Evolutionary conservation across 441 rosid genomes (phyloP), one percentile per base, ranked within the genome.

Genomic region (Codiaeum variegatum): DNA sequence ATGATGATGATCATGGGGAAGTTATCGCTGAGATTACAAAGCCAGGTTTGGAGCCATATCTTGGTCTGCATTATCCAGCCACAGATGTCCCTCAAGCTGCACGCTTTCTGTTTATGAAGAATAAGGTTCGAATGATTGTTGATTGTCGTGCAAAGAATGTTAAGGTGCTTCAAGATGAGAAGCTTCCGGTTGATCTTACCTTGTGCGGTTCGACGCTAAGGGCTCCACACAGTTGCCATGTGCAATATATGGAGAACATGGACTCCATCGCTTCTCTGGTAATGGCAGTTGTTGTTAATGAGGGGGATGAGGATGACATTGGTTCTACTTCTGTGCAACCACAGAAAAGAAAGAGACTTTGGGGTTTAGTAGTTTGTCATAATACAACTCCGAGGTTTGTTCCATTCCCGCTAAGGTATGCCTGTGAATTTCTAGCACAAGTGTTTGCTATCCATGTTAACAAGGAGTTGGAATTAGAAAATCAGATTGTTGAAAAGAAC

Each of bases 21-120:
- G 98, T 94, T 67, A 77, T 92, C 68, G 81, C 98, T 7, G 98
- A 94, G 88, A 75, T 85, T 34, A 86, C 97, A 49, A 92, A 91
- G 82, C 91, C 97, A 2, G 97, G 91, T 36, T 81, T 90, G 70
- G 97, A 92, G 84, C 97, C 98, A 4, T 94, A 91, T 75, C 83
- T 94, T 76, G 98, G 98, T 28, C 77, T 94, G 81, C 98, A 94
- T 76, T 94, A 94, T 83, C 98, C 98, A 38, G 98, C 98, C 74
- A 92, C 97, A 0, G 98, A 94, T 74, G 90, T 94, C 73, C 98
- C 98, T 71, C 98, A 94, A 78, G 97, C 98, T 28, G 88, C 98
- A 44, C 90, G 98, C 34, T 94, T 94, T 76, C 81, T 94, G 31
- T 91, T 94, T 82, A 89, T 91, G 96, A 94, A 94, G 86, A 94